Evolutionary conservation across 1,139 yeast species (phyloP).

Genomic region (Yamadazyma buinensis): DNA sequence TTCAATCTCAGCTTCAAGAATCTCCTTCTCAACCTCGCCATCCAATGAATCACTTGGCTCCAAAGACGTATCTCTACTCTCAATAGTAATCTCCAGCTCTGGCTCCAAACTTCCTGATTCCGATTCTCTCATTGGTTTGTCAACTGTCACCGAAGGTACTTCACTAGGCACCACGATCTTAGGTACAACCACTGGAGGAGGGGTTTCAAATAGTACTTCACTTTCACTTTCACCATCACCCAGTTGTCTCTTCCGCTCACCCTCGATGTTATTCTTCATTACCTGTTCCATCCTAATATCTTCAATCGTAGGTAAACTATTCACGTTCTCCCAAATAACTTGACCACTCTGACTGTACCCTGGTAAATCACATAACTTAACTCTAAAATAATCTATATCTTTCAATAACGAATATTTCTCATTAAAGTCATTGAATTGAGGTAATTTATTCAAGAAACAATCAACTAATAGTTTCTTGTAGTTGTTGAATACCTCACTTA

Average conservation of each 20-base stretch:
- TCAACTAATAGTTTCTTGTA: constrained; percentile 57
- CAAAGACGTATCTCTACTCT: neutral
- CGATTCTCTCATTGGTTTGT: neutral
- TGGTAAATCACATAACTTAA: constrained; percentile 52
- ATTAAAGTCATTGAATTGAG: constrained; percentile 48
- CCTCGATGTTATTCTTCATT: constrained; percentile 40
- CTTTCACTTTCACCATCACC: neutral
- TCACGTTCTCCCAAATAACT: constrained; percentile 62
- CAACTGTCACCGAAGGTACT: neutral
- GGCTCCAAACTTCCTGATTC: neutral
- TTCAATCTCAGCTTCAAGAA: neutral
- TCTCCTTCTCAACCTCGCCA: neutral
- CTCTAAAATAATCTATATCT: constrained; percentile 66
- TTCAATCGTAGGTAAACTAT: constrained; percentile 50
- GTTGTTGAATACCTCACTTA: constrained; percentile 57
- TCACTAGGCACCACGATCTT: neutral
- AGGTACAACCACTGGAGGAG: neutral
- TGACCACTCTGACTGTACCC: constrained; percentile 70
- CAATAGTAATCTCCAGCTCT: neutral
- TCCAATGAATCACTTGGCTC: neutral
- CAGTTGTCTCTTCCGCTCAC: constrained; percentile 10
- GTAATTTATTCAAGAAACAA: constrained; percentile 50
- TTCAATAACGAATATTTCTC: constrained; percentile 52
- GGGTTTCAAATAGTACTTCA: constrained; percentile 2
- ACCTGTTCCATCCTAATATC: constrained; percentile 45